Percentiles rank a stretch among this genome's conserved stretches.
Conservation (phyloP, 2,329 filamentous ascomycete genomes). For the Pseudopithomyces chartarum region DNA sequence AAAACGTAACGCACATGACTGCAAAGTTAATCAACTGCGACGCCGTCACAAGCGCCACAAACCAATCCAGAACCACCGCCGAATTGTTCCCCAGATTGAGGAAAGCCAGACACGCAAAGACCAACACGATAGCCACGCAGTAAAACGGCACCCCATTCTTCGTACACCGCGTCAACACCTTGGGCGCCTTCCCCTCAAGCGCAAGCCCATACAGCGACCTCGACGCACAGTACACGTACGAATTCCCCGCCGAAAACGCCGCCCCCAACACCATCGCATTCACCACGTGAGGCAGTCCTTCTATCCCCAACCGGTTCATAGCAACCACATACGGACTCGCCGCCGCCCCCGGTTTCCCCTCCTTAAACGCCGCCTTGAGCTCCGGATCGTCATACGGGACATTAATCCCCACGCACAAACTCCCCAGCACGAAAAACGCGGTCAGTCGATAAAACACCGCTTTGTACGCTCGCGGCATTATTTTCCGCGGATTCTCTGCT, state of each 20-base stretch:
- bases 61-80: conserved; percentile 74
- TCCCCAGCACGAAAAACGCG: conserved; percentile 75
- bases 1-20: conserved; percentile 70
- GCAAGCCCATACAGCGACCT: conserved; percentile 60
- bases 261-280: conserved; percentile 63
- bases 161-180: conserved; percentile 59
- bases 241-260: conserved; percentile 62
- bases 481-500: conserved; percentile 50
- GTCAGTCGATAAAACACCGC: conserved; percentile 80
- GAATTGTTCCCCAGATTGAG: conserved; percentile 72
- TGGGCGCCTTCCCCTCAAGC: conserved; percentile 59
- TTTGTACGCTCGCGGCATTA: conserved; percentile 75
- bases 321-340: conserved; percentile 68
- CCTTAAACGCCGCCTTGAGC: conserved; percentile 64
- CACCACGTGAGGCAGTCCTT: conserved; percentile 62
- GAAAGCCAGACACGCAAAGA: conserved; percentile 73
- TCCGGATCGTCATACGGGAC: conserved; percentile 70
- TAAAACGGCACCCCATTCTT: conserved; percentile 75
- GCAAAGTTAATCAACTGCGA: conserved; percentile 60
- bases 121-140: conserved; percentile 69
- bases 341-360: conserved; percentile 67
- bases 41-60: conserved; percentile 74
- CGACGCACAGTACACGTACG: conserved; percentile 60
- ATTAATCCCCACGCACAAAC: conserved; percentile 71
- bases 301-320: conserved; percentile 60